Conservation (phyloP, 2,329 filamentous ascomycete genomes). For the Juglanconis sp. region DNA sequence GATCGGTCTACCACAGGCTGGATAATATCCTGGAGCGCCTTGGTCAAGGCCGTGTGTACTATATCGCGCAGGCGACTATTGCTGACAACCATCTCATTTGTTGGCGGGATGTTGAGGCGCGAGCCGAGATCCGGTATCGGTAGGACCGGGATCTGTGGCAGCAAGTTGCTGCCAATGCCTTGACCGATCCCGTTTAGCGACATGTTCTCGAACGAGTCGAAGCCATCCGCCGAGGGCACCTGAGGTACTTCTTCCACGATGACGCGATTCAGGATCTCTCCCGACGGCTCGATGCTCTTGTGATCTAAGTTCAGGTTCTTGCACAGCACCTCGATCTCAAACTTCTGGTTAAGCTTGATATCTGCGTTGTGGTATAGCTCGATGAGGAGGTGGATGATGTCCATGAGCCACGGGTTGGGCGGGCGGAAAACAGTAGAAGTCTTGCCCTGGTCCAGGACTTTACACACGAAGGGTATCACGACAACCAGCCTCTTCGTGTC, state of each 20-base stretch:
- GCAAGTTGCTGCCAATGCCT: constrained; percentile 68
- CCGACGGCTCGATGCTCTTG: constrained; percentile 83
- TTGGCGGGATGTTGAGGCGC: constrained; percentile 75
- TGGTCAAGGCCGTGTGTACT: constrained; percentile 79
- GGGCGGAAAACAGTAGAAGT: constrained; percentile 86
- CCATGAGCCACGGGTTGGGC: constrained; percentile 97
- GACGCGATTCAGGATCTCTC: constrained; percentile 76
- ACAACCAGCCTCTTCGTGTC: constrained; percentile 88
- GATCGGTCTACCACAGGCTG: constrained; percentile 96
- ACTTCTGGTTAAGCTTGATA: constrained; percentile 93
- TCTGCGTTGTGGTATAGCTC: constrained; percentile 93
- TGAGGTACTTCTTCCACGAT: constrained; percentile 61
- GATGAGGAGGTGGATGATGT: constrained; percentile 85
- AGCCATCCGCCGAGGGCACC: constrained; percentile 59
- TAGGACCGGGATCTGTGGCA: constrained; percentile 72
- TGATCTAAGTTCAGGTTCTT: constrained; percentile 90
- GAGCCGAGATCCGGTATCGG: constrained; percentile 81
- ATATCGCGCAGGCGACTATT: constrained; percentile 68
- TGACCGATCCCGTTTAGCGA: constrained; percentile 72
- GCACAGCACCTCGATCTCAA: constrained; percentile 96
- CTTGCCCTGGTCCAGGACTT: constrained; percentile 81
- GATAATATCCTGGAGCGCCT: constrained; percentile 93
- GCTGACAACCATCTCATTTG: constrained; percentile 75
- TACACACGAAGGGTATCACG: constrained; percentile 96
- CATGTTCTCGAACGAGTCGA: constrained; percentile 82